phyloP scores from a whole-genome alignment of 192 early-diverging fungal species.

The Coemansia sp. region DNA sequence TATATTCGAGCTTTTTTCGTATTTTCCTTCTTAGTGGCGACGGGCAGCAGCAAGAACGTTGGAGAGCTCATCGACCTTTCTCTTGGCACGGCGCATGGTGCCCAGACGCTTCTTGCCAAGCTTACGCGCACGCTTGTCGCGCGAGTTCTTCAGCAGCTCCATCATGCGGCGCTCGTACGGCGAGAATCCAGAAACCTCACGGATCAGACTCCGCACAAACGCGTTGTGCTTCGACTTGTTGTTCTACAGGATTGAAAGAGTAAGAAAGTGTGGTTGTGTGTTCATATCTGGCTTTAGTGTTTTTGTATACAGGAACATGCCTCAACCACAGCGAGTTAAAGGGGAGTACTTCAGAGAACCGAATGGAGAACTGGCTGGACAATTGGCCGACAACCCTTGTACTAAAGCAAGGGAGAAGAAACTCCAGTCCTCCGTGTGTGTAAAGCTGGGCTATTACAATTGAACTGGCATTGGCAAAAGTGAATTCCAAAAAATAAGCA shows the following conservation, averaged over 20 bases:
- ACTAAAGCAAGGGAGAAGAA: no score
- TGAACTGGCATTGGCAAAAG: no score
- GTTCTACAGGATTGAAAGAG: constrained; percentile 43
- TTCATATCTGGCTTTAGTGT: background rate
- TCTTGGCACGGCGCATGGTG: constrained; percentile 95
- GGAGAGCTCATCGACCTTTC: constrained; percentile 97
- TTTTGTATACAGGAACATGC: background rate
- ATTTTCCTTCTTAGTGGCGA: constrained; percentile 55
- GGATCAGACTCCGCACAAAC: constrained; percentile 93
- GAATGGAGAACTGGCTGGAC: no score
- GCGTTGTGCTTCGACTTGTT: constrained; percentile 73
- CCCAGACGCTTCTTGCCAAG: constrained; percentile 98
- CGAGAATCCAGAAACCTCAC: constrained; percentile 96
- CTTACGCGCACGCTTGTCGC: constrained; percentile 99
- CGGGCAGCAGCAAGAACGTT: constrained; percentile 92
- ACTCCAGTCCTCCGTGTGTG: no score
- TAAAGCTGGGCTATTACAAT: no score
- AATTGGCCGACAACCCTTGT: no score
- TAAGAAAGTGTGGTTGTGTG: background rate
- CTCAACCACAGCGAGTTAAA: no score
- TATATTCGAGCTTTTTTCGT: background rate
- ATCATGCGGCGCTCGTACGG: constrained; percentile 99
- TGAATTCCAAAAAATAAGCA: no score
- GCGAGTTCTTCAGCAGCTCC: constrained; percentile 99
- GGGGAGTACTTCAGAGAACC: no score